Percentiles rank a stretch among this genome's conserved stretches.
Conservation (phyloP, 1,284 basidiomycete species). For the Malassezia restricta region DNA sequence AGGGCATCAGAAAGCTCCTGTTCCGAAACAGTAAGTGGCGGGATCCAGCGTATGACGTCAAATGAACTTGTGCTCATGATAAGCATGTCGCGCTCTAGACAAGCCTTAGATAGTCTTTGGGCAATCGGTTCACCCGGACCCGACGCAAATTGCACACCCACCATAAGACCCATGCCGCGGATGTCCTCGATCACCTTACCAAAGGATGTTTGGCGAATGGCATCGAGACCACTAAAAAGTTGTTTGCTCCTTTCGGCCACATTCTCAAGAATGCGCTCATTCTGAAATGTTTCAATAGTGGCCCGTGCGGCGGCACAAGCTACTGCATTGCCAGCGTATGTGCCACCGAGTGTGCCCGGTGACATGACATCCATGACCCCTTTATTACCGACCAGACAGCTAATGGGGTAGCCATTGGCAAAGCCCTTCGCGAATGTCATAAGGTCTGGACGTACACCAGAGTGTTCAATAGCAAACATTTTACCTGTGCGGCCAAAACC, state of each 20-base stretch:
- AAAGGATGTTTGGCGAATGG: slow-evolving; percentile 18
- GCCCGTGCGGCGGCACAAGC: slow-evolving; percentile 35
- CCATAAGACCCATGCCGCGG: slow-evolving; percentile 40
- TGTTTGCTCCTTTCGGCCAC: slow-evolving; percentile 31
- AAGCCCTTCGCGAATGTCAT: slow-evolving; percentile 84
- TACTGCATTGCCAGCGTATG: slow-evolving; percentile 41
- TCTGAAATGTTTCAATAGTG: slow-evolving; percentile 30
- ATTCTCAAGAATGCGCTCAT: slow-evolving; percentile 38
- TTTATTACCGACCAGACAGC: slow-evolving; percentile 67
- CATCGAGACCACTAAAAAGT: slow-evolving; percentile 25
- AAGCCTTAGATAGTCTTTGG: slow-evolving; percentile 28
- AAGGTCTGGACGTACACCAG: slow-evolving; percentile 70
- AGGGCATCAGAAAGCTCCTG: slow-evolving; percentile 26
- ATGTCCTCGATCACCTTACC: slow-evolving; percentile 37
- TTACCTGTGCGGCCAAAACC: slow-evolving; percentile 83
- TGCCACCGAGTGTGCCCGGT: slow-evolving; percentile 63
- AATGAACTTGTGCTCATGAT: slow-evolving; percentile 35
- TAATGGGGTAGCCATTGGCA: slow-evolving; percentile 86
- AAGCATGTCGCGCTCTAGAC: slow-evolving; percentile 34
- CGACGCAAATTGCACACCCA: slow-evolving; percentile 34
- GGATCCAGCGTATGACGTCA: slow-evolving; percentile 40
- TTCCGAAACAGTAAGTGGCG: slow-evolving; percentile 36
- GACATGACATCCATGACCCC: slow-evolving; percentile 68
- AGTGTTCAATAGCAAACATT: slow-evolving; percentile 57
- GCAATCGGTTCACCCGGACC: slow-evolving; percentile 20